Evolutionary conservation across 2,329 filamentous ascomycete species (phyloP).

Genomic region (Colletotrichum eleusines): DNA sequence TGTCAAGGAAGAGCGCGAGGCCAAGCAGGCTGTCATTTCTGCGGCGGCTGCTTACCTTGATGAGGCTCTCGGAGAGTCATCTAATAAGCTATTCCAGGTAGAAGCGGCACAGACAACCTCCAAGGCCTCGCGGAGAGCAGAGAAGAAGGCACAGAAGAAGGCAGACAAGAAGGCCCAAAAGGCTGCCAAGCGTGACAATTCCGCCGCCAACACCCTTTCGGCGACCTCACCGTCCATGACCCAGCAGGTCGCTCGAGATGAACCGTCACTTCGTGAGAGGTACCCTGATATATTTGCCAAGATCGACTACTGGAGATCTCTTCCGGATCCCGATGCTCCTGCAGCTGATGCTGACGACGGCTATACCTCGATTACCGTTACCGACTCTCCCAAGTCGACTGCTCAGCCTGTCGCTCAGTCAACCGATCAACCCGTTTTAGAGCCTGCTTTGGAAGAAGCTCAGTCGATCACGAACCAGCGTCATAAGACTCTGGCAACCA

Average conservation of each 20-base stretch:
- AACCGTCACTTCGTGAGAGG: conserved; percentile 11
- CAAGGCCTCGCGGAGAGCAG: conserved; percentile 27
- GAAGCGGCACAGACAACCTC: neutral
- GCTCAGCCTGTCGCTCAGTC: neutral
- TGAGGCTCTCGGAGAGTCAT: conserved; percentile 9
- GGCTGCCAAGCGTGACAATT: conserved; percentile 10
- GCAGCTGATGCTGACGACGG: neutral
- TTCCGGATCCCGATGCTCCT: conserved; percentile 9
- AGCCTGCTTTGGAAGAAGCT: neutral
- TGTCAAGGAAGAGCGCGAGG: conserved; percentile 27
- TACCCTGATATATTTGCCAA: conserved; percentile 33
- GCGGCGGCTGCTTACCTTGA: neutral
- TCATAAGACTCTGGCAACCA: neutral
- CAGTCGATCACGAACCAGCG: neutral
- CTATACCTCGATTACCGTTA: neutral
- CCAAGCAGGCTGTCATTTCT: conserved; percentile 14
- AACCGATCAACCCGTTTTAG: neutral
- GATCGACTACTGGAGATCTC: conserved; percentile 26
- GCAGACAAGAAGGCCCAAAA: conserved; percentile 30
- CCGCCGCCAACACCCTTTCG: neutral
- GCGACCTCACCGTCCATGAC: neutral
- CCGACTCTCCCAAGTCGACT: neutral
- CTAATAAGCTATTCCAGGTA: neutral
- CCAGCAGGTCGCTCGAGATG: neutral
- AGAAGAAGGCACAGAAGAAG: conserved; percentile 34